Conservation (phyloP, 2,329 filamentous ascomycete genomes). For the Alternaria consortialis region DNA sequence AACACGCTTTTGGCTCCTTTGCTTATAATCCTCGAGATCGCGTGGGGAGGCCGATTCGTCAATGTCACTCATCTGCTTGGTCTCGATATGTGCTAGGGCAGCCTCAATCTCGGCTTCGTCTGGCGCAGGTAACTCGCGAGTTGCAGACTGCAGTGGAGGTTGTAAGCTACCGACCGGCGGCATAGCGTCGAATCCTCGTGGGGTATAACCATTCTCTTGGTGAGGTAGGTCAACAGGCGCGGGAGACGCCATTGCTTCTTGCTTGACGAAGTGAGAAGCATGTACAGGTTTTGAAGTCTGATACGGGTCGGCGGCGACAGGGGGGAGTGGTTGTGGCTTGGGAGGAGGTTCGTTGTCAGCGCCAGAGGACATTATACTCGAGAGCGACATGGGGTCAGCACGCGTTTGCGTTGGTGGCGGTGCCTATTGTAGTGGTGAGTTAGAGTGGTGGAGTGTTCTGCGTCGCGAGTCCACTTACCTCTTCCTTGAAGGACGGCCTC, state of each 20-base stretch:
- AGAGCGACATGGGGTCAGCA: slow-evolving; percentile 93
- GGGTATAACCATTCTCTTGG: slow-evolving; percentile 27
- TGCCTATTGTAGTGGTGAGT: slow-evolving; percentile 37
- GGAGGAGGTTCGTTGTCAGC: slow-evolving; percentile 74
- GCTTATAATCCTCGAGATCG: slow-evolving; percentile 63
- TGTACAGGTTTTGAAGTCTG: slow-evolving; percentile 31
- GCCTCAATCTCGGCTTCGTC: slow-evolving; percentile 74
- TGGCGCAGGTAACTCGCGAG: slow-evolving; percentile 41
- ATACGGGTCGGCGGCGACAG: slow-evolving; percentile 31
- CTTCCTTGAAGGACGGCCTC: slow-evolving; percentile 46
- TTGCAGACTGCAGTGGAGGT: slow-evolving; percentile 24
- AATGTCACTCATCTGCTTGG: slow-evolving; percentile 65
- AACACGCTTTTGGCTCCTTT: slow-evolving; percentile 70
- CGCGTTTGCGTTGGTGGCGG: slow-evolving; percentile 83
- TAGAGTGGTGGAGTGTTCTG: slow-evolving; percentile 5
- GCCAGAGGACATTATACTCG: slow-evolving; percentile 89
- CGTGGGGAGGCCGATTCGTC: slow-evolving; percentile 62
- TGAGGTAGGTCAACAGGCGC: slow-evolving; percentile 36
- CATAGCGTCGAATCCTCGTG: slow-evolving; percentile 36
- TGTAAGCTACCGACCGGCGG: slow-evolving; percentile 31
- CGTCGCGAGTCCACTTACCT: slow-evolving; percentile 36
- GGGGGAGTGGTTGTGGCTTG: slow-evolving; percentile 55
- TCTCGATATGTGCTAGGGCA: slow-evolving; percentile 68
- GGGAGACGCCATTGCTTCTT: slow-evolving; percentile 44
- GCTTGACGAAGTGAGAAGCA: slow-evolving; percentile 45